phyloP scores from a whole-genome alignment of 345 rosid genomes.

The Triadica sebifera region DNA sequence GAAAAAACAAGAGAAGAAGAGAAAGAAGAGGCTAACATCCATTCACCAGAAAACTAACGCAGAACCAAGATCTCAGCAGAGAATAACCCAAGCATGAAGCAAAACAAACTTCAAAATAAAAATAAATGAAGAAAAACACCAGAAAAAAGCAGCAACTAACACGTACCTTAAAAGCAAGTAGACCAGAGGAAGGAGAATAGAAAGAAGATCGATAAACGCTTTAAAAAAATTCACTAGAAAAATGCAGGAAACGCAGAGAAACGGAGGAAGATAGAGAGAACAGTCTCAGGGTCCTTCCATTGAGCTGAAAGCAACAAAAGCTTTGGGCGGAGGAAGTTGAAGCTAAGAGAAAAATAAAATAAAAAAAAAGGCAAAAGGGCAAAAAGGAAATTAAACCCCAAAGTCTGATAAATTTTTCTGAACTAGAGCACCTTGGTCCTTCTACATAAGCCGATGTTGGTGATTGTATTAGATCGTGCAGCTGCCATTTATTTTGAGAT shows the following conservation, averaged over 20 bases:
- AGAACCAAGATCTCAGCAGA: conserved; percentile 21
- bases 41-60: conserved; percentile 9
- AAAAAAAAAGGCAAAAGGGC: conserved; percentile 16
- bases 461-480: conserved; percentile 35
- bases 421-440: conserved; percentile 12
- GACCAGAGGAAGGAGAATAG: conserved; percentile 7
- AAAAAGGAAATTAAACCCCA: conserved; percentile 24
- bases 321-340: conserved; percentile 24
- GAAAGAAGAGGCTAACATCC: background rate
- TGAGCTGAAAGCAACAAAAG: conserved; percentile 56
- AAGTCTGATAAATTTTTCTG: conserved; percentile 13
- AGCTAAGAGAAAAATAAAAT: conserved; percentile 7
- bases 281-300: conserved; percentile 57
- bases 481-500: conserved; percentile 8
- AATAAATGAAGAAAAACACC: background rate
- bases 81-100: background rate
- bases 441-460: conserved; percentile 20
- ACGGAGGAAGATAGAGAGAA: conserved; percentile 10
- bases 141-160: background rate
- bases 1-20: background rate
- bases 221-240: conserved; percentile 7
- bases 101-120: background rate
- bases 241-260: conserved; percentile 33
- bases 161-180: background rate
- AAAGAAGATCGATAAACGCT: conserved; percentile 15